Evolutionary conservation across 2,329 filamentous ascomycete species (phyloP).

Genomic region (Trichoderma sp.): DNA sequence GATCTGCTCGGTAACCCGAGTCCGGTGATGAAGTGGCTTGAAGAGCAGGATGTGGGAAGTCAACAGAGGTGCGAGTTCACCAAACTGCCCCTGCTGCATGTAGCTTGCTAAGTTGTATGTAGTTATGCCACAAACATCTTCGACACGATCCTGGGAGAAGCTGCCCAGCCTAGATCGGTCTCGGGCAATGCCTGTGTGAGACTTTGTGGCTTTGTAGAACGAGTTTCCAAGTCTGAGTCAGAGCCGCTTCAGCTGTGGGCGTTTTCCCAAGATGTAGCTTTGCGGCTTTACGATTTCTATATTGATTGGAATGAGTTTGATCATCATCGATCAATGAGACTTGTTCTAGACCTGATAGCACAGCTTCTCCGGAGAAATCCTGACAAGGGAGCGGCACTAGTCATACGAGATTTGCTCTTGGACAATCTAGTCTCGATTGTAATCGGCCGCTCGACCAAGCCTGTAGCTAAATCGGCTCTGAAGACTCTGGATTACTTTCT

Average conservation of each 20-base stretch:
- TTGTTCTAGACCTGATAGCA: conserved; percentile 57
- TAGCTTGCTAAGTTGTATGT: conserved; percentile 17
- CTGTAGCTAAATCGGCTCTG: conserved; percentile 67
- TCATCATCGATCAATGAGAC: conserved; percentile 60
- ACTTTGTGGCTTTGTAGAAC: conserved; percentile 61
- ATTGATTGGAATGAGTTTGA: conserved; percentile 67
- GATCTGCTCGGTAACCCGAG: conserved; percentile 37
- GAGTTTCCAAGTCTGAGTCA: conserved; percentile 51
- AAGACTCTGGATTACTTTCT: conserved; percentile 65
- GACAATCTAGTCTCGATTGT: conserved; percentile 57
- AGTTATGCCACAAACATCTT: conserved; percentile 43
- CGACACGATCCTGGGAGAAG: conserved; percentile 45
- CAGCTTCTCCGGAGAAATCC: conserved; percentile 52
- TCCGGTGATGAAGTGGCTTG: conserved; percentile 42
- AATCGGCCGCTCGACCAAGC: conserved; percentile 57
- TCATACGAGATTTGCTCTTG: conserved; percentile 47
- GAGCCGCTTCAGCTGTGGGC: conserved; percentile 46
- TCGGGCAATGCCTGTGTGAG: conserved; percentile 57
- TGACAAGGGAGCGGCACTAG: conserved; percentile 33
- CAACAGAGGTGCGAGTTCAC: conserved; percentile 38
- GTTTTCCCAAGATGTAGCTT: conserved; percentile 47
- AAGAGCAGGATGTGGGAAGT: conserved; percentile 34
- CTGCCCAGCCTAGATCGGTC: conserved; percentile 52
- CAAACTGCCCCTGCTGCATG: background rate
- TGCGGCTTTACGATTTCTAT: conserved; percentile 59